A percentile compares a stretch with the other conserved stretches of the same genome.
phyloP scores from a whole-genome alignment of 495 filamentous ascomycete species.

The Stereocaulon alpinum region DNA sequence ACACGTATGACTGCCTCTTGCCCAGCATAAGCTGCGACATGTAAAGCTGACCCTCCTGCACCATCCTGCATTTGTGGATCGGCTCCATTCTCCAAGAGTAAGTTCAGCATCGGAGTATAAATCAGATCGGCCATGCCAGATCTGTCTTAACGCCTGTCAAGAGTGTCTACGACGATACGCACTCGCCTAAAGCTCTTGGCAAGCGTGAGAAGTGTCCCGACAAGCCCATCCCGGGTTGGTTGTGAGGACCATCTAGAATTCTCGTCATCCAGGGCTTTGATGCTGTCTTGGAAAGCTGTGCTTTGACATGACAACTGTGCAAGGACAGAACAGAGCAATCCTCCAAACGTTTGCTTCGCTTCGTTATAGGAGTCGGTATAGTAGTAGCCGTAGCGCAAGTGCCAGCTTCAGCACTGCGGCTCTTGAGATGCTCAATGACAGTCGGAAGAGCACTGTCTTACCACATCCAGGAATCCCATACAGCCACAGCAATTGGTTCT shows the following conservation, averaged over 20 bases:
- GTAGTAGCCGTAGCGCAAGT: constrained; percentile 16
- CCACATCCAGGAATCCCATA: constrained; percentile 8
- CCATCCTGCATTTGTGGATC: background rate
- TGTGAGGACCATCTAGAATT: too few relatives aligned
- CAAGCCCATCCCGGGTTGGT: background rate
- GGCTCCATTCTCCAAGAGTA: too few relatives aligned
- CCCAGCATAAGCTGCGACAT: background rate
- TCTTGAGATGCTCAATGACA: background rate
- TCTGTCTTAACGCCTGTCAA: constrained; percentile 23
- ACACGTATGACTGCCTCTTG: background rate
- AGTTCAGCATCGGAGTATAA: background rate
- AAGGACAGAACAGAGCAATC: constrained; percentile 16
- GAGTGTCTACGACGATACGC: constrained; percentile 24
- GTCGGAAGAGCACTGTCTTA: constrained; percentile 10
- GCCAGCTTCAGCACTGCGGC: background rate
- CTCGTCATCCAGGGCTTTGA: background rate
- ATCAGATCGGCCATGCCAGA: constrained; percentile 11
- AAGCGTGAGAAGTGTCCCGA: background rate
- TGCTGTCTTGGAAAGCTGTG: background rate
- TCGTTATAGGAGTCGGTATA: constrained; percentile 22
- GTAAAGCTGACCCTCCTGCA: background rate
- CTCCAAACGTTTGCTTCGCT: constrained; percentile 8
- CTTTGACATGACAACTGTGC: constrained; percentile 10
- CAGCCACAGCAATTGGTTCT: background rate
- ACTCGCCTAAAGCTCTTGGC: background rate